Evolutionary conservation across 306 rosid species (phyloP), one percentile per base, ranked within the genome.

Genomic region (Benincasa hispida): DNA sequence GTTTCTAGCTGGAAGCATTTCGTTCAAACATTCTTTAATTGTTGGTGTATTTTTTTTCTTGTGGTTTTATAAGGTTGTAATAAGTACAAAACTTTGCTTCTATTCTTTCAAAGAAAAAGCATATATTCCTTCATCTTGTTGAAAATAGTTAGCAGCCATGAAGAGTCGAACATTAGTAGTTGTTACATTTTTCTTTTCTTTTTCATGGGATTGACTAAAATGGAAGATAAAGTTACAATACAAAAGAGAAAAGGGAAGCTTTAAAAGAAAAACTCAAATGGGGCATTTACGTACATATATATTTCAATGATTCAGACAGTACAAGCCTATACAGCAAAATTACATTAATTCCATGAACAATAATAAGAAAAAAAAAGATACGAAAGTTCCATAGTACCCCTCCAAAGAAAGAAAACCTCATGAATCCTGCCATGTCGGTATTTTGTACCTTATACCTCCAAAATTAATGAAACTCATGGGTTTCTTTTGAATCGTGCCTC

Each of bases 381-480:
- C 24, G 57, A 70, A 70, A 70, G 58, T 70, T 47, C 75, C 75
- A 45, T 45, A 45, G 37, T 70, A 45, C 75, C 75, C 75, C 42
- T 72, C 60, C 42, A 50, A 50, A 72, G 27, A 25, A 72, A 72
- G 27, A 18, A 51, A 72, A 72, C 76, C 76, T 72, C 76, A 72
- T 50, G 76, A 72, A 72, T 72, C 60, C 56, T 72, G 76, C 45
- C 42, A 18, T 72, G 76, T 48, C 19, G 42, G 45, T 68, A 58
- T 37, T 56, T 39, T 75, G 47, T 76, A 63, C 32, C 37, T 61
- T 59, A 45, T 72, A 84, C 28, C 81, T 57, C 75, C 58, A 28
- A 77, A 83, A 80, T 87, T 85, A 90, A 87, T 85, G 90, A 77
- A 53, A 82, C 85, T 91, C 96, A 90, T 86, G 97, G 88, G 87